These are phyloP conservation scores for Aureobasidium sp. DNA, from an alignment of 2,329 filamentous ascomycete genomes.

Conservation along the genomic window DNA sequence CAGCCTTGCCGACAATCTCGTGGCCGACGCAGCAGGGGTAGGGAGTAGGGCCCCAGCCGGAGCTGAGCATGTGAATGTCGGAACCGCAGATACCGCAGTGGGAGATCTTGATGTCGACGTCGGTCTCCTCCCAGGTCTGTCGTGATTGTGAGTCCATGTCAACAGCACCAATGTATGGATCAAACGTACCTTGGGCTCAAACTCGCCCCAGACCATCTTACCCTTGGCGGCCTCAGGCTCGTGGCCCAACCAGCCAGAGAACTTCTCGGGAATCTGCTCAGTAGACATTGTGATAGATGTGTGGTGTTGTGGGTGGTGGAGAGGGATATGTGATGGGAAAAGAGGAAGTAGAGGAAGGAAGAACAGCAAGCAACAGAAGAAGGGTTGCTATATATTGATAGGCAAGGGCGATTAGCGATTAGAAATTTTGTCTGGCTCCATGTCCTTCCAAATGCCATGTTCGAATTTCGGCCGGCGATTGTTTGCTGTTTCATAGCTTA, in stretches of 20 bases:
- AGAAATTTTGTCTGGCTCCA: constrained; percentile 1
- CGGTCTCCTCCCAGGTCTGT: constrained; percentile 35
- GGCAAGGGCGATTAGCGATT: not conserved
- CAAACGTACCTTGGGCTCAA: constrained; percentile 34
- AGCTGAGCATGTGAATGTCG: constrained; percentile 25
- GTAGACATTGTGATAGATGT: constrained; percentile 21
- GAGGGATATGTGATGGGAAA: not conserved
- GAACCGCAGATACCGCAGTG: constrained; percentile 33
- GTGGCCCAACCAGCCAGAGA: constrained; percentile 52
- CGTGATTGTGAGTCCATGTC: constrained; percentile 13
- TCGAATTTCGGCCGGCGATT: constrained; percentile 9
- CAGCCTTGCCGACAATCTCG: constrained; percentile 24
- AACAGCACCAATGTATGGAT: not conserved
- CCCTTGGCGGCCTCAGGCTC: constrained; percentile 44
- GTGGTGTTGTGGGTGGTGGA: not conserved
- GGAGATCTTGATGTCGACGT: constrained; percentile 37
- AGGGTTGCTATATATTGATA: constrained; percentile 2
- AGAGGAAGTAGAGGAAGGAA: not conserved
- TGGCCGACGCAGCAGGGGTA: constrained; percentile 27
- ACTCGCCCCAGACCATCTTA: constrained; percentile 49
- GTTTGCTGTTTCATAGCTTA: constrained; percentile 4
- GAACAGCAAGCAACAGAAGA: not conserved
- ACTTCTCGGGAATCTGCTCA: constrained; percentile 37
- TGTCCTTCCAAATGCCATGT: not conserved
- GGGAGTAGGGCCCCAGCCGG: constrained; percentile 36